Evolutionary conservation across 345 rosid species (phyloP).

Genomic region (Eucalyptus pauciflora): DNA sequence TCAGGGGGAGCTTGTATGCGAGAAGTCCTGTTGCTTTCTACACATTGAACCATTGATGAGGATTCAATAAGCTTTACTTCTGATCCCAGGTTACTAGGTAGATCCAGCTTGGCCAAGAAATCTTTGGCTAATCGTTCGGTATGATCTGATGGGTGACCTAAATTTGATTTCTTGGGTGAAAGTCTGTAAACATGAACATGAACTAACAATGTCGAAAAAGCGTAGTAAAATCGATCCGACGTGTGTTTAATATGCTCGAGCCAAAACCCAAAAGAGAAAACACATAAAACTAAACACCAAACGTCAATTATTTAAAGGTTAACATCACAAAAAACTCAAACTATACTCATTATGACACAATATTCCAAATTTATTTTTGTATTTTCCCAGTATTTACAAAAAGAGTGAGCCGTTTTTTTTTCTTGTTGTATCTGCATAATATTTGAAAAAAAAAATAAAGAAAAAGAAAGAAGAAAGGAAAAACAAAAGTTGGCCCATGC

Average conservation of each 20-base stretch:
- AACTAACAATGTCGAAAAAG: accelerated
- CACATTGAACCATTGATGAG: background rate
- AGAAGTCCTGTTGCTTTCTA: background rate
- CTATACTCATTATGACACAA: too few species aligned
- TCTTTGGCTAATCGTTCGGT: background rate
- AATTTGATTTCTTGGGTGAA: background rate
- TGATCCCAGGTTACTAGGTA: background rate
- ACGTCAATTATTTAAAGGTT: background rate
- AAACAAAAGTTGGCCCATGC: constrained; percentile 10
- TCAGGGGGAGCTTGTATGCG: background rate
- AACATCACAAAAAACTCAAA: too few species aligned
- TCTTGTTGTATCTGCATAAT: background rate
- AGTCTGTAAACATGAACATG: background rate
- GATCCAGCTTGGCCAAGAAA: background rate
- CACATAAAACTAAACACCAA: background rate
- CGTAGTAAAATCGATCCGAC: accelerated
- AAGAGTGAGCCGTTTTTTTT: too few species aligned
- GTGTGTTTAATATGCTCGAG: background rate
- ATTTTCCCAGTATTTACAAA: too few species aligned
- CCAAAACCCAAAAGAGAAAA: background rate
- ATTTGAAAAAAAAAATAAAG: background rate
- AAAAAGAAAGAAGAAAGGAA: accelerated
- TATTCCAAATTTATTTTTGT: too few species aligned
- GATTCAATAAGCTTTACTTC: background rate
- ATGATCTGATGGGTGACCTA: background rate